Conservation (phyloP, 208 protist species). For the Trypanosoma theileri region DNA sequence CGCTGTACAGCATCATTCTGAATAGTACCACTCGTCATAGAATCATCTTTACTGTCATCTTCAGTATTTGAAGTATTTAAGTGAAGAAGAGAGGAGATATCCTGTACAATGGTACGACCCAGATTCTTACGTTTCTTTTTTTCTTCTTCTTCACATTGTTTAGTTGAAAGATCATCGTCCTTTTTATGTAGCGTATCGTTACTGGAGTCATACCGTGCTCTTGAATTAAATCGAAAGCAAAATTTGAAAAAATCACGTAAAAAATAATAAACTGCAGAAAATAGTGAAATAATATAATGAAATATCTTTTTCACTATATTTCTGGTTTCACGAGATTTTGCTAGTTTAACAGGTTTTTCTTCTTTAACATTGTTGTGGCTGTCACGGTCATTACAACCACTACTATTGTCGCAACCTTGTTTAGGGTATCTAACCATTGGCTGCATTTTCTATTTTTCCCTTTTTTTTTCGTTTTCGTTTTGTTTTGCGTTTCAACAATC, state of each 20-base stretch:
- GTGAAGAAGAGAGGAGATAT: no score
- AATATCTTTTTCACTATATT: not conserved
- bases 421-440: not conserved
- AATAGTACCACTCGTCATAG: not conserved
- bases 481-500: no score
- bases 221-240: not conserved
- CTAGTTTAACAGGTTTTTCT: not conserved
- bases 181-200: not conserved
- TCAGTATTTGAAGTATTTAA: not conserved
- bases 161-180: conserved; percentile 5
- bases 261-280: conserved; percentile 1
- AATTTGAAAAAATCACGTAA: not conserved
- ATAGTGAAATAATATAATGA: not conserved
- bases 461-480: no score
- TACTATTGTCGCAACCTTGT: not conserved
- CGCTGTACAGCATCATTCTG: not conserved
- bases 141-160: not conserved
- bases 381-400: not conserved
- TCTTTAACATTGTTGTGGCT: not conserved
- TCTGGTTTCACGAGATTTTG: not conserved
- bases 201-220: no score
- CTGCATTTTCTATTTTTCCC: no score
- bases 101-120: no score
- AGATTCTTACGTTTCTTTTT: not conserved
- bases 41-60: not conserved